Percentiles rank a stretch among this genome's conserved stretches.
Evolutionary conservation across 2,329 filamentous ascomycete genomes (phyloP).

Genomic region (Ophiostoma ulmi): DNA sequence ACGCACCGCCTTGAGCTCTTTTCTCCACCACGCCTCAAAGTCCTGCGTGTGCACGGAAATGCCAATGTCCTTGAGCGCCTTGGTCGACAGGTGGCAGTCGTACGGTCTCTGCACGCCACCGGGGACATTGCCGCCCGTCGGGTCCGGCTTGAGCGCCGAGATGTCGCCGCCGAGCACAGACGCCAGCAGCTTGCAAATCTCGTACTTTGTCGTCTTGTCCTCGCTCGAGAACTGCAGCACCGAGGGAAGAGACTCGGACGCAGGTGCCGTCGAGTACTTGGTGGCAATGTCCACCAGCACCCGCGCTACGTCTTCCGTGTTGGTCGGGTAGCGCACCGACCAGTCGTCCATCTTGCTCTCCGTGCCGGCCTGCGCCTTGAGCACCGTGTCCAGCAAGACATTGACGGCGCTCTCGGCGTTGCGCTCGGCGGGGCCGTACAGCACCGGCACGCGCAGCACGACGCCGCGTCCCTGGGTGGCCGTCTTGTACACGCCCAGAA

Average conservation of each 20-base stretch:
- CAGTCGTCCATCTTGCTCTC: slow-evolving; percentile 75
- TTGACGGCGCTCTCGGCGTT: slow-evolving; percentile 79
- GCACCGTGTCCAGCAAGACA: slow-evolving; percentile 68
- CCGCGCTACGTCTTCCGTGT: slow-evolving; percentile 78
- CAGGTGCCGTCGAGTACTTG: slow-evolving; percentile 49
- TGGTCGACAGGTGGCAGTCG: slow-evolving; percentile 81
- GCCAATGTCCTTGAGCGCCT: slow-evolving; percentile 63
- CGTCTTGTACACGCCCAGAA: slow-evolving; percentile 55
- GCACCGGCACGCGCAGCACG: slow-evolving; percentile 72
- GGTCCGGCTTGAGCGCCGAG: slow-evolving; percentile 59
- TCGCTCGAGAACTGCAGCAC: slow-evolving; percentile 84
- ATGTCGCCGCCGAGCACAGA: slow-evolving; percentile 72
- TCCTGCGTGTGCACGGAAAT: slow-evolving; percentile 70
- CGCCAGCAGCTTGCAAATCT: slow-evolving; percentile 73
- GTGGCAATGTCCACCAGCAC: slow-evolving; percentile 61
- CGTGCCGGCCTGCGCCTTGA: slow-evolving; percentile 55
- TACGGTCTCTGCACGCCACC: slow-evolving; percentile 73
- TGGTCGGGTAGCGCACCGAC: slow-evolving; percentile 78
- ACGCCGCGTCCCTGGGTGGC: slow-evolving; percentile 53
- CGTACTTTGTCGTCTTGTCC: slow-evolving; percentile 81
- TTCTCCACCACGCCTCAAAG: slow-evolving; percentile 77
- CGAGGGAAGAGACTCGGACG: slow-evolving; percentile 49
- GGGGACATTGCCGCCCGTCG: slow-evolving; percentile 65
- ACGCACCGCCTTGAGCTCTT: slow-evolving; percentile 55
- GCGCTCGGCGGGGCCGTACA: slow-evolving; percentile 71